Base-by-base conservation (phyloP, 805 yeast species). In the Kurtzmaniella cleridarum region DNA sequence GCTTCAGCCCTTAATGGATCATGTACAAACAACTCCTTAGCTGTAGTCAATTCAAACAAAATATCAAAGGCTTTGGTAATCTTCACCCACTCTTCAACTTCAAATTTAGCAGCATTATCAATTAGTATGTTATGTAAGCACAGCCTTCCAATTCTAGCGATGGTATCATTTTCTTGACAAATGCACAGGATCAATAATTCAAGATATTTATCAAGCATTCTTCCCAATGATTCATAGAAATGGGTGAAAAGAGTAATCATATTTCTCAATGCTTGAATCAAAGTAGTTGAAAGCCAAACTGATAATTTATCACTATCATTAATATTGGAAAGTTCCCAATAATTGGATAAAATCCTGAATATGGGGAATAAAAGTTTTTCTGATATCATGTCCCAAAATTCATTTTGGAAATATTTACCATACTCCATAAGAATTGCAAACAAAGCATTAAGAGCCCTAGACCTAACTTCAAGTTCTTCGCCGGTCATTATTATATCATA, bases 141-240 rank as follows among this genome's bases (percentile, higher is more conserved):
- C 7, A 91, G 78, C 53, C 95, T 76, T 27, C 98, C 99, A 47
- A 91, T 91, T 51, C 95, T 75, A 0, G 97, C 95, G 51, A 95
- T 89, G 0, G 98, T 90, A 53, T 93, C 98, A 57, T 93, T 91
- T 51, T 90, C 96, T 60, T 93, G 98, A 51, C 96, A 88, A 36
- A 93, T 87, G 62, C 98, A 93, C 5, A 91, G 81, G 2, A 81
- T 79, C 41, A 93, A 62, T 37, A 95, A 69, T 14, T 78, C 79
- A 59, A 95, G 69, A 57, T 84, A 88, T 1, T 87, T 93, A 43
- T 79, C 85, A 37, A 91, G 68, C 75, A 85, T 78, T 31, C 77
- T 71, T 49, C 81, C 81, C 53, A 93, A 75, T 2, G 81, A 74
- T 31, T 76, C 85, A 57, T 90, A 93, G 61, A 85, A 91, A 46